Evolutionary conservation across 306 rosid species (phyloP), one percentile per base, ranked within the genome.

Genomic region (Datisca glomerata): DNA sequence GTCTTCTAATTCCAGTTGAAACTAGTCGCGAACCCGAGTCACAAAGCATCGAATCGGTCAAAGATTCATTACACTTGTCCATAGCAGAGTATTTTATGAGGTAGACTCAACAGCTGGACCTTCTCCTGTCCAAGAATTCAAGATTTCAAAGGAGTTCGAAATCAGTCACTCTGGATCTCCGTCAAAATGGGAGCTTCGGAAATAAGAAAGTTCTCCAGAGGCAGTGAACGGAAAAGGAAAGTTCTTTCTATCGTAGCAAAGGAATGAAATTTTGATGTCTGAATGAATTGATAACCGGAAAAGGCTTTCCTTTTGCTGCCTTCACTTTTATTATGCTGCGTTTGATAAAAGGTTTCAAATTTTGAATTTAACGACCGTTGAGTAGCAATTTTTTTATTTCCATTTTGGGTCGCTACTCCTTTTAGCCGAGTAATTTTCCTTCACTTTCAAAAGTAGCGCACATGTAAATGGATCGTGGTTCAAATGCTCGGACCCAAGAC

Each of bases 41-140:
- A 24, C 79, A 76, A 7, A 80, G 69, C 69, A 71, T 67, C 2
- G 73, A 80, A 40, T 80, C 85, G 19, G 45, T 46, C 47, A 69
- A 16, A 17, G 81, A 69, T 33, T 61, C 71, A 4, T 40, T 22
- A 18, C 24, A 34, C 14, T 47, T 81, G 39, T 38, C 66, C 74
- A 66, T 60, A 3, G 35, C 29, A 29, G 61, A 64, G 35, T 67
- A 79, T n/a, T 43, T 57, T 44, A 7, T 10, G 63, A 21, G 63
- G 73, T 51, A 51, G 66, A 27, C 41, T 32, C 32, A 43, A 43
- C 6, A 32, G 37, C 17, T 49, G 42, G 12, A 20, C 60, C 3
- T 43, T 49, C 21, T 37, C 49, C 31, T 56, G 19, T 2, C 47
- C 52, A 18, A 18, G 24, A 28, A 18, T 45, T 59, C 41, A 9